These are phyloP conservation scores for Raphidocelis subcapitata DNA, from an alignment of 139 green algal genomes.

Conservation along the genomic window DNA sequence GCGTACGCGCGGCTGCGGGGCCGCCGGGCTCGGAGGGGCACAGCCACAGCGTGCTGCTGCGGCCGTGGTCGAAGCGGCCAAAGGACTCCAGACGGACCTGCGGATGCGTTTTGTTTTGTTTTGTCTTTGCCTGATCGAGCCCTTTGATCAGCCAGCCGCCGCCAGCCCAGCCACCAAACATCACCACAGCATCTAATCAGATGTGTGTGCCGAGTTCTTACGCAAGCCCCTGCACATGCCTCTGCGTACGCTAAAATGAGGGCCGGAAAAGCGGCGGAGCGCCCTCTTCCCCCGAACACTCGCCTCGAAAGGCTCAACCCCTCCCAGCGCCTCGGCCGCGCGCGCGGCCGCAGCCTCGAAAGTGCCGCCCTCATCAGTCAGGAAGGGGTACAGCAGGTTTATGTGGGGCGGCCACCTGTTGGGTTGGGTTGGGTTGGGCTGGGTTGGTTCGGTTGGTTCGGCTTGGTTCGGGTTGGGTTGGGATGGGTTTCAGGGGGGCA, in stretches of 20 bases:
- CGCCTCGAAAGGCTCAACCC: conserved; percentile 22
- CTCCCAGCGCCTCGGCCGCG: conserved; percentile 1
- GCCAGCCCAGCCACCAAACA: too few species aligned
- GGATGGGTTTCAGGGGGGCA: too few species aligned
- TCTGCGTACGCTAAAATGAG: not conserved
- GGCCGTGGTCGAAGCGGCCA: conserved; percentile 40
- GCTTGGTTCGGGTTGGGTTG: too few species aligned
- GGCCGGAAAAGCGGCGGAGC: not conserved
- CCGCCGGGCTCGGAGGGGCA: conserved; percentile 3
- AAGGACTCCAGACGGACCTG: conserved; percentile 27
- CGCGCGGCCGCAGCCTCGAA: conserved; percentile 33
- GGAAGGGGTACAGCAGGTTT: conserved; percentile 82
- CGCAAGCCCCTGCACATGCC: too few species aligned
- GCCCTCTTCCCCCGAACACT: not conserved
- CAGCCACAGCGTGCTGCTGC: conserved; percentile 52
- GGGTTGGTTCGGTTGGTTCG: too few species aligned
- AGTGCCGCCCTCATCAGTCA: conserved; percentile 32
- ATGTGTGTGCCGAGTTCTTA: too few species aligned
- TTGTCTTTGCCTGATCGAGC: too few species aligned
- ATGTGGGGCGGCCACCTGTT: conserved; percentile 78
- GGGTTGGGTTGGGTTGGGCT: too few species aligned
- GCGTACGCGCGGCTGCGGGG: not conserved
- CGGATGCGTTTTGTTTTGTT: not conserved
- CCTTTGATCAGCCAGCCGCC: too few species aligned
- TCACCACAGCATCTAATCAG: too few species aligned